Evolutionary conservation across 2,329 filamentous ascomycete genomes (phyloP), one percentile per base, ranked within the genome.

Genomic region (Pseudohalonectria lignicola): DNA sequence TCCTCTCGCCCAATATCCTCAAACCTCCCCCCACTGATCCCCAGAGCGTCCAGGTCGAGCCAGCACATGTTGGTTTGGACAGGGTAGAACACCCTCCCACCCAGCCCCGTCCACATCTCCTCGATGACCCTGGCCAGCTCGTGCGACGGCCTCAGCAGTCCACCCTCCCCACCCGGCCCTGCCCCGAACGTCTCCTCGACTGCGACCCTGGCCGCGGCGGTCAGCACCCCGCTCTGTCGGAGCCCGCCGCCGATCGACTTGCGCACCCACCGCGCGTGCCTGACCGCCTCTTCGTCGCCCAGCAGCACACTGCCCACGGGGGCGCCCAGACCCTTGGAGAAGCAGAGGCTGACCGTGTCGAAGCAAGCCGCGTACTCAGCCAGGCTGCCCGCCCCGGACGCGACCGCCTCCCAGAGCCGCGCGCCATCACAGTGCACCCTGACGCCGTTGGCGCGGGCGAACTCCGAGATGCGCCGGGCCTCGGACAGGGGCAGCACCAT

Each of bases 11-110:
- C 62, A 23, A 67, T 52, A 46, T 58, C 52, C 12, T 53, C 51
- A 37, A 72, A 61, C 29, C 51, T 54, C 39, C 53, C 53, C 5
- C 37, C 43, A 12, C 54, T 53, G 43, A 66, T 63, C 2, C 74
- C 72, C 10, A 74, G 71, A 1, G 69, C 69, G 21, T 76, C 70
- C 13, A 92, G 62, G 55, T 93, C 80, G 41, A 93, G 52, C 86
- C 85, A 94, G 25, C 86, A 76, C 84, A 94, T 93, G 60, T 94
- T 94, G n/a, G 86, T 93, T 53, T 94, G 79, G 2, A 83, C 79
- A 0, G 82, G 80, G 42, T 79, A 67, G 16, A 68, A 59, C 40
- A 86, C 59, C 57, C 72, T 75, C 1, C 86, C 86, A 4, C 86
- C 86, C 37, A 79, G 64, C 13, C 61, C 62, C 5, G 65, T 71